A percentile compares a stretch with the other conserved stretches of the same genome.
These are phyloP conservation scores for Teratosphaeria nubilosa DNA, from an alignment of 2,329 filamentous ascomycete species.

Conservation along the genomic window DNA sequence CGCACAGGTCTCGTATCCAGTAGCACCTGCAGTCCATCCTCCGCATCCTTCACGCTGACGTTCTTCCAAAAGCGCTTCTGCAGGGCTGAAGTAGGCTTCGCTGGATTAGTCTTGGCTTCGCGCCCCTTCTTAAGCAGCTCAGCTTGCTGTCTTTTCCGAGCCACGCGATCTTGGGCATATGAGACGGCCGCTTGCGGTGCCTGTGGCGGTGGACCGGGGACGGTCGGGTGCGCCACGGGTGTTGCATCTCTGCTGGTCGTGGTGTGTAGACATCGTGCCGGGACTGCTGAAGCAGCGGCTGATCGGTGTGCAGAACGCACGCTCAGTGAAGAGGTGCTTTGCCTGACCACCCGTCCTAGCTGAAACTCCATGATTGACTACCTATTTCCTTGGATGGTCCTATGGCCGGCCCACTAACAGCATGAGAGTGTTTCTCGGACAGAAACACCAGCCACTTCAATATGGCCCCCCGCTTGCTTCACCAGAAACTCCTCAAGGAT, in stretches of 20 bases:
- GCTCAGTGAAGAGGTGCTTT: constrained; percentile 23
- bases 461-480: too few species aligned
- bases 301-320: constrained; percentile 12
- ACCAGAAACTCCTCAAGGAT: too few species aligned
- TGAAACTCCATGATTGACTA: constrained; percentile 9
- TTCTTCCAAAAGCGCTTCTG: constrained; percentile 83
- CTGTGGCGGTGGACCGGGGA: constrained; percentile 50
- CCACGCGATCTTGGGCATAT: constrained; percentile 38
- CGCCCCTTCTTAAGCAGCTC: constrained; percentile 39
- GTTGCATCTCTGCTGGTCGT: constrained; percentile 38
- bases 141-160: constrained; percentile 41
- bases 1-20: constrained; percentile 74
- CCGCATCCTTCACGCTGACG: constrained; percentile 57
- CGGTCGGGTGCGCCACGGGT: constrained; percentile 47
- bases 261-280: constrained; percentile 32
- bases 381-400: not conserved
- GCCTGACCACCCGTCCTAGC: constrained; percentile 9
- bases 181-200: constrained; percentile 42
- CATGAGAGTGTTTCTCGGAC: not conserved
- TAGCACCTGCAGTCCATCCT: constrained; percentile 54
- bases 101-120: constrained; percentile 31
- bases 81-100: constrained; percentile 41
- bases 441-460: not conserved
- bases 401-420: not conserved
- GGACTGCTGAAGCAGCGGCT: not conserved